phyloP scores from a whole-genome alignment of 345 rosid genomes.

The Rhodamnia argentea region DNA sequence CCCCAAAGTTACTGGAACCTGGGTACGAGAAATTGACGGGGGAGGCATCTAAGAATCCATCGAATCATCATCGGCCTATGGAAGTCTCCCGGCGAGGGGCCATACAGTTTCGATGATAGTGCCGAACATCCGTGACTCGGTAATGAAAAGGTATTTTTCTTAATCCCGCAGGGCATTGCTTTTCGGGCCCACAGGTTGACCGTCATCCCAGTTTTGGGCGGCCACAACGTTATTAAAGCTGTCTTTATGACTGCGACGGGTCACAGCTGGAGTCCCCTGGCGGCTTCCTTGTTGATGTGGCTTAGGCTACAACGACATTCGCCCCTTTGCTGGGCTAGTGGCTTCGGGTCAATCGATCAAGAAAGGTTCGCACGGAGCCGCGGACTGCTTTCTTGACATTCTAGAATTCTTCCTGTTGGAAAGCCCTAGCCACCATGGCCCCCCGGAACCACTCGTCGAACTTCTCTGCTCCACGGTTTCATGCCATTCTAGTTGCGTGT shows the following conservation, averaged over 20 bases:
- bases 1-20: no score
- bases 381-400: neutral
- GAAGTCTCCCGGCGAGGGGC: neutral
- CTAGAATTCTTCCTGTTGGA: neutral
- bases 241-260: fast-evolving
- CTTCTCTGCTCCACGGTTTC: neutral
- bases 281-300: neutral
- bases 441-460: neutral
- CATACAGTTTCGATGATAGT: neutral
- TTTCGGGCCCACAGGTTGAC: neutral
- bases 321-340: neutral
- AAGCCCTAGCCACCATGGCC: neutral
- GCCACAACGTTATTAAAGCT: neutral
- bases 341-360: neutral
- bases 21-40: no score
- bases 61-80: no score
- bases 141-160: neutral
- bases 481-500: neutral
- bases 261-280: neutral
- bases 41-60: no score
- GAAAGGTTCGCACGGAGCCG: neutral
- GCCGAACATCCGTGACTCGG: neutral
- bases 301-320: fast-evolving
- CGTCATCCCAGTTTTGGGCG: fast-evolving
- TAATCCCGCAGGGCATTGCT: neutral